A percentile compares a stretch with the other conserved stretches of the same genome.
phyloP scores from a whole-genome alignment of 2,329 filamentous ascomycete genomes.

The Xylariaceae sp. region DNA sequence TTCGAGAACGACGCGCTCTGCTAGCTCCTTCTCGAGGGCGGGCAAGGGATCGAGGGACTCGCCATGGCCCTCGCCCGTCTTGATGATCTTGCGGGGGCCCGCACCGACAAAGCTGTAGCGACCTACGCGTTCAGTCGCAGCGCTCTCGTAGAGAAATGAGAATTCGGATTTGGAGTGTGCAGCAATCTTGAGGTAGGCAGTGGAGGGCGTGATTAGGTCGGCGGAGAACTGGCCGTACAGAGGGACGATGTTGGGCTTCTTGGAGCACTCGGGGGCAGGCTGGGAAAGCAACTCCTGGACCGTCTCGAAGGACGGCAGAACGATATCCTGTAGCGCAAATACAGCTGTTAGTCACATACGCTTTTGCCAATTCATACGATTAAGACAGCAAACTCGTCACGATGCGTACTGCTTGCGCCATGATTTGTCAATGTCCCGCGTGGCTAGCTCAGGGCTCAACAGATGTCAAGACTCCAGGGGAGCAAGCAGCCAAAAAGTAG shows the following conservation, averaged over 20 bases:
- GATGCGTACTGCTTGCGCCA: conserved; percentile 21
- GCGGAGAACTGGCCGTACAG: conserved; percentile 82
- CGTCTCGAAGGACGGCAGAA: conserved; percentile 47
- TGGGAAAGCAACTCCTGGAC: conserved; percentile 43
- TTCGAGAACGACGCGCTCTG: conserved; percentile 73
- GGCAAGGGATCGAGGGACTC: conserved; percentile 81
- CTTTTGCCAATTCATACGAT: not conserved
- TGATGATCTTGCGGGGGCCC: conserved; percentile 74
- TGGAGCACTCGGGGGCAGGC: conserved; percentile 31
- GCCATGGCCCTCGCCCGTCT: conserved; percentile 85
- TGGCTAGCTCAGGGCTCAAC: no score
- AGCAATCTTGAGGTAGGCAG: conserved; percentile 89
- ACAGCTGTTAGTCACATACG: conserved; percentile 3
- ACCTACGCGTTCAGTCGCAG: conserved; percentile 88
- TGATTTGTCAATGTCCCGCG: not conserved
- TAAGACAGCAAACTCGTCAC: not conserved
- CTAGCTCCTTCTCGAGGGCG: conserved; percentile 75
- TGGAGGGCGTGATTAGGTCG: conserved; percentile 90
- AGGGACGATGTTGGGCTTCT: conserved; percentile 70
- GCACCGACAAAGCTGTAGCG: conserved; percentile 94
- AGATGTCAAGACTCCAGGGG: no score
- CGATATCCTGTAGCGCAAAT: conserved; percentile 33
- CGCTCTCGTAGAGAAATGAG: conserved; percentile 95
- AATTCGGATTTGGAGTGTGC: conserved; percentile 71
- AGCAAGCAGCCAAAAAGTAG: no score